phyloP scores from a whole-genome alignment of 2,329 filamentous ascomycete species.

The Calonectria leucothoes region DNA sequence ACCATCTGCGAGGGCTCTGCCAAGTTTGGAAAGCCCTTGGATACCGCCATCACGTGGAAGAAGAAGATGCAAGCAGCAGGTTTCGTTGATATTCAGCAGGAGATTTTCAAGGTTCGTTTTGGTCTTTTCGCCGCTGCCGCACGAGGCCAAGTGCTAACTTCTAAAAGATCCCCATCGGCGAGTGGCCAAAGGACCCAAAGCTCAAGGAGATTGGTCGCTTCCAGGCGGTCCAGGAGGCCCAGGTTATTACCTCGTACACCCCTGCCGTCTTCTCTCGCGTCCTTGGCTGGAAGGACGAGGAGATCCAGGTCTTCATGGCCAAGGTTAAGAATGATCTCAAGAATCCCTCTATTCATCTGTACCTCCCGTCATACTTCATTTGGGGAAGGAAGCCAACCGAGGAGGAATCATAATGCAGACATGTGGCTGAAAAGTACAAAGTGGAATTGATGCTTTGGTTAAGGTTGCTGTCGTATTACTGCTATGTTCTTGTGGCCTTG shows the following conservation, averaged over 20 bases:
- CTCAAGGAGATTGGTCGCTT: constrained; percentile 31
- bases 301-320: constrained; percentile 34
- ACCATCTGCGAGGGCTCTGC: neutral
- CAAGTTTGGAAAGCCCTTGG: constrained; percentile 1
- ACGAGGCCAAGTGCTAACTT: neutral
- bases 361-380: constrained; percentile 31
- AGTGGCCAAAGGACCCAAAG: constrained; percentile 24
- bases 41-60: neutral
- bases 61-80: constrained; percentile 6
- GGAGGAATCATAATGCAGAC: neutral
- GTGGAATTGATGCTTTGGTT: neutral
- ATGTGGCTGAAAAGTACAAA: neutral
- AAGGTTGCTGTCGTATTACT: neutral
- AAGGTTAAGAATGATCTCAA: constrained; percentile 34
- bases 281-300: constrained; percentile 29
- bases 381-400: constrained; percentile 27
- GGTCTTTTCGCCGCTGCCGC: too few species aligned
- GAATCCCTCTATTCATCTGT: constrained; percentile 29
- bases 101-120: constrained; percentile 1
- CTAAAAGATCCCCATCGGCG: constrained; percentile 21
- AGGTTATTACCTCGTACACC: constrained; percentile 29
- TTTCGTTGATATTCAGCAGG: constrained; percentile 12
- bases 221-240: constrained; percentile 27
- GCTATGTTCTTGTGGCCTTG: neutral
- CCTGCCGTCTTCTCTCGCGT: constrained; percentile 31